Conservation (phyloP, 371 early-diverging fungal species). For the Dentiscutata heterogama region DNA sequence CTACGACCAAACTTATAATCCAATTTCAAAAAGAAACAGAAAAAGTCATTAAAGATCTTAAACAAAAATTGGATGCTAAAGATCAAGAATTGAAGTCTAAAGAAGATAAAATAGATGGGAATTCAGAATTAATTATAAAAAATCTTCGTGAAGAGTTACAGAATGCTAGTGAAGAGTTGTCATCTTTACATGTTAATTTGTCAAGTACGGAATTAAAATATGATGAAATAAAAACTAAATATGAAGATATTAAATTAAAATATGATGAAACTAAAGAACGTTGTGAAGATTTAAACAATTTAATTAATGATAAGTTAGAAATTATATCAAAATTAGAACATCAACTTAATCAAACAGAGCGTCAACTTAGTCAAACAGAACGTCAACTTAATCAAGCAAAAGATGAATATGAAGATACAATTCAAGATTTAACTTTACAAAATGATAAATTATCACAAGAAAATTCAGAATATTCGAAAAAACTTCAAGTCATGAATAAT, state of each 20-base stretch:
- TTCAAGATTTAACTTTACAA: neutral
- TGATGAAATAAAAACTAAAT: too few relatives aligned
- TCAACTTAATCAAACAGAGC: neutral
- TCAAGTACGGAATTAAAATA: neutral
- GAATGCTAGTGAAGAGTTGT: neutral
- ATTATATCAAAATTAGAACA: neutral
- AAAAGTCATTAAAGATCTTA: constrained; percentile 5
- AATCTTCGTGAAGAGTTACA: neutral
- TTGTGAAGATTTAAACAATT: neutral
- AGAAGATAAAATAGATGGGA: neutral
- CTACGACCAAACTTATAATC: neutral
- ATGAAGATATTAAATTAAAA: too few relatives aligned
- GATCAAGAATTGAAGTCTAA: neutral
- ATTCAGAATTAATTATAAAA: neutral
- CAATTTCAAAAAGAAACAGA: constrained; percentile 13
- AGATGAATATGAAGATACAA: constrained; percentile 4
- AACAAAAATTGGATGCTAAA: constrained; percentile 8
- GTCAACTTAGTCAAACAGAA: neutral
- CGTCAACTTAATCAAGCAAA: neutral
- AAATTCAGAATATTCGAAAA: neutral
- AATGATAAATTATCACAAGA: neutral
- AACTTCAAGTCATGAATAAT: neutral
- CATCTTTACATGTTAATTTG: neutral
- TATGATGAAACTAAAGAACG: neutral
- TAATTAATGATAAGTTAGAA: neutral